Percentiles rank a stretch among this genome's conserved stretches.
These are phyloP conservation scores for Hemileccinum impolitum DNA, from an alignment of 768 basidiomycete genomes.

Conservation along the genomic window DNA sequence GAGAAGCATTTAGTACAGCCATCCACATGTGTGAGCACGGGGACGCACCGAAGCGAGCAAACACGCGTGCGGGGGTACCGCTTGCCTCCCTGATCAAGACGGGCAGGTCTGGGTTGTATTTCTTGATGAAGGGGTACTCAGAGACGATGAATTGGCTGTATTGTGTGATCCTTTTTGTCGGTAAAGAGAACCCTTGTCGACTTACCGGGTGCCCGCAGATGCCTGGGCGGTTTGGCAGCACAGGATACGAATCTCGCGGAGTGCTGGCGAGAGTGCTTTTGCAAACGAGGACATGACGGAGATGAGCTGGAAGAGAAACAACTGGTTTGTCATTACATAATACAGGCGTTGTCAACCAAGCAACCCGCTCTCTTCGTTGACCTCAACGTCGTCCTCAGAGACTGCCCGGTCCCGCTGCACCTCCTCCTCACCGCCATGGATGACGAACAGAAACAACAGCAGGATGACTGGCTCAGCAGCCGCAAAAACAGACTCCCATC, in stretches of 20 bases:
- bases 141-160: conserved; percentile 77
- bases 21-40: conserved; percentile 9
- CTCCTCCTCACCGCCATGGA: conserved; percentile 36
- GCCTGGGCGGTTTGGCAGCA: conserved; percentile 74
- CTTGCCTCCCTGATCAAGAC: conserved; percentile 77
- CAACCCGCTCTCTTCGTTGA: conserved; percentile 18
- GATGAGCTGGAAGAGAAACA: conserved; percentile 18
- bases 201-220: conserved; percentile 77
- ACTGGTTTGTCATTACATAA: conserved; percentile 27
- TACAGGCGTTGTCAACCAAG: conserved; percentile 9
- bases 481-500: conserved; percentile 80
- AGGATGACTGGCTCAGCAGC: conserved; percentile 72
- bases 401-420: conserved; percentile 11
- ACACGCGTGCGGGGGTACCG: conserved; percentile 76
- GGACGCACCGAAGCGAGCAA: conserved; percentile 80
- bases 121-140: conserved; percentile 71
- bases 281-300: conserved; percentile 58
- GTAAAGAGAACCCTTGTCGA: conserved; percentile 9
- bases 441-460: conserved; percentile 49
- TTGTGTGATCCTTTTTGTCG: conserved; percentile 1
- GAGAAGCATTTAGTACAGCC: conserved; percentile 14
- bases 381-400: conserved; percentile 8
- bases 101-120: conserved; percentile 84
- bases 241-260: conserved; percentile 78
- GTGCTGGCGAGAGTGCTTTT: conserved; percentile 70